Evolutionary conservation across 2,329 filamentous ascomycete genomes (phyloP), one percentile per base, ranked within the genome.

Genomic region (Rutstroemia sp.): DNA sequence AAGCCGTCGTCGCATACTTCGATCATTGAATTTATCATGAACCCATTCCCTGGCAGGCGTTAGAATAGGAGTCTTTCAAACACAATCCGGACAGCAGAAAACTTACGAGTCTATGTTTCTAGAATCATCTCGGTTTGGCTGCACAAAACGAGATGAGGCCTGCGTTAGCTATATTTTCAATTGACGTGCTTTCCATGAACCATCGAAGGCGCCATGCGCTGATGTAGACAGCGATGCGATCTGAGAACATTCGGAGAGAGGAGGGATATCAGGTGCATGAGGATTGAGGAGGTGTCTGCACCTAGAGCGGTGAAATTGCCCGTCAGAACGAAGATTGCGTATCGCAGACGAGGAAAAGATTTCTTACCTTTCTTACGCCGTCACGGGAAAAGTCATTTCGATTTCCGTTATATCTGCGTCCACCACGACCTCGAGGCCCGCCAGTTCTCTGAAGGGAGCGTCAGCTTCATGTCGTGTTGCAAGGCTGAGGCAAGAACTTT

Each of bases 11-110:
- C 21, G 57, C 66, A 53, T 74, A 73, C 85, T 79, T 71, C 86
- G 81, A 67, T 90, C 88, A 71, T 94, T 88, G 71, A 84, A 95
- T 70, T 85, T 88, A 75, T 95, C 90, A 71, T 96, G 92, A 65
- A 96, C 90, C 92, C 92, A 96, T 77, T 95, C 91, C 69, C 90
- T 90, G 54, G 55, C 25, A 27, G 46, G 53, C 50, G 52, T 59
- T 37, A 60, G 48, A 21, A 39, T 37, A 60, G 48, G n/a, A 39
- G 27, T 8, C 14, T n/a, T 38, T 10, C 9, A 42, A 12, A 14
- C 7, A 10, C 7, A 4, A 16, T 23, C 10, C 8, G 23, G n/a
- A 12, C 42, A 44, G 14, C 34, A 12, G 14, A 10, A 37, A 47
- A 74, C 81, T 61, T 72, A 90, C 87, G 82, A 82, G 71, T 90